Conservation (phyloP, 306 rosid species). For the Senna siamea region DNA sequence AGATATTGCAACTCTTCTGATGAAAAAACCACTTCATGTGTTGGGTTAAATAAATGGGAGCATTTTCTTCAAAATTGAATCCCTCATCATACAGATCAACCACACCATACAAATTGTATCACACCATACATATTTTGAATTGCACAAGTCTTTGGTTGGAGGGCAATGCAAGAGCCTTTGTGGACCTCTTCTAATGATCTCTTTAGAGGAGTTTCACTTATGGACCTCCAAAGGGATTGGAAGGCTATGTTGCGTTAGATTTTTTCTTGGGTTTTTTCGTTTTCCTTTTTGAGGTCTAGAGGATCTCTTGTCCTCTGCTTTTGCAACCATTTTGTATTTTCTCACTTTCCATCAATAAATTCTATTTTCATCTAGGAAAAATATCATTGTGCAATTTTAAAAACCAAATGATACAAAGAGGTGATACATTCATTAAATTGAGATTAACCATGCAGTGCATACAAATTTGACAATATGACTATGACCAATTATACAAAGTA, state of each 20-base stretch:
- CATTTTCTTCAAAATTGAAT: background rate
- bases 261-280: too few relatives aligned
- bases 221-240: too few relatives aligned
- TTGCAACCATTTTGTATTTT: too few relatives aligned
- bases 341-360: too few relatives aligned
- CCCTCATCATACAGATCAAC: background rate
- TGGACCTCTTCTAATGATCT: too few relatives aligned
- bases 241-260: too few relatives aligned
- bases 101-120: background rate
- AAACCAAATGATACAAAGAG: background rate
- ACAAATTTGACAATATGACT: conserved; percentile 12
- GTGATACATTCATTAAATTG: background rate
- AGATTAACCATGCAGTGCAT: background rate
- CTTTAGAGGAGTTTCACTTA: too few relatives aligned
- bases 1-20: background rate
- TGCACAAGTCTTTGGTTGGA: too few relatives aligned
- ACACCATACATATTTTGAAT: background rate
- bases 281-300: too few relatives aligned
- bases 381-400: background rate
- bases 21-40: background rate
- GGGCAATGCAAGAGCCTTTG: too few relatives aligned
- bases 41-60: background rate
- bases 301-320: too few relatives aligned
- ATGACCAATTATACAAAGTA: background rate
- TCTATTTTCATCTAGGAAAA: too few relatives aligned